Conservation (phyloP, 1,284 basidiomycete genomes). For the Cryptococcus depauperatus region DNA sequence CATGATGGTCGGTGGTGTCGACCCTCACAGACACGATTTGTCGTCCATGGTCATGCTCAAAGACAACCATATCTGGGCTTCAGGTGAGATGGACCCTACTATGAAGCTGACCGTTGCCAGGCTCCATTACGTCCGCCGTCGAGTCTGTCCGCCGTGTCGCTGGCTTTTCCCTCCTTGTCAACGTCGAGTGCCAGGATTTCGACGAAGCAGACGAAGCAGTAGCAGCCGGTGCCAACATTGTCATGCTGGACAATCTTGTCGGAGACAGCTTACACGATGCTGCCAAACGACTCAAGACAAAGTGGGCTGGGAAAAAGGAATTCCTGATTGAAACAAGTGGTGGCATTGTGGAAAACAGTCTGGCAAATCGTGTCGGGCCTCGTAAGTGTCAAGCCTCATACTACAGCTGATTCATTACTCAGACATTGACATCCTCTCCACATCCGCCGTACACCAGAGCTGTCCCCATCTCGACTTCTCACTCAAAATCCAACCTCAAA, state of each 20-base stretch:
- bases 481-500: slow-evolving; percentile 70
- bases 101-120: slow-evolving; percentile 43
- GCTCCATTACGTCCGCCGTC: slow-evolving; percentile 84
- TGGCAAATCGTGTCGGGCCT: slow-evolving; percentile 28
- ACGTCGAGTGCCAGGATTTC: slow-evolving; percentile 86
- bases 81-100: slow-evolving; percentile 51
- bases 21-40: slow-evolving; percentile 91
- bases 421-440: slow-evolving; percentile 92
- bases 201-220: slow-evolving; percentile 93
- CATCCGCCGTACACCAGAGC: slow-evolving; percentile 80
- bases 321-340: slow-evolving; percentile 88
- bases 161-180: slow-evolving; percentile 85
- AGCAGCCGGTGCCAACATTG: slow-evolving; percentile 87
- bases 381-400: slow-evolving; percentile 14
- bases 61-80: slow-evolving; percentile 98
- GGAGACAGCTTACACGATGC: slow-evolving; percentile 62
- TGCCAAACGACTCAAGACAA: slow-evolving; percentile 61
- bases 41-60: slow-evolving; percentile 99
- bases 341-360: slow-evolving; percentile 75
- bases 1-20: slow-evolving; percentile 96
- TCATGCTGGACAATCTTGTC: slow-evolving; percentile 97
- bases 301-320: slow-evolving; percentile 55
- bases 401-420: slow-evolving; percentile 4
- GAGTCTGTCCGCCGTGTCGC: slow-evolving; percentile 76
- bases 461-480: slow-evolving; percentile 89